Evolutionary conservation across 1,284 basidiomycete genomes (phyloP), one percentile per base, ranked within the genome.

Genomic region (Ustilago loliicola): DNA sequence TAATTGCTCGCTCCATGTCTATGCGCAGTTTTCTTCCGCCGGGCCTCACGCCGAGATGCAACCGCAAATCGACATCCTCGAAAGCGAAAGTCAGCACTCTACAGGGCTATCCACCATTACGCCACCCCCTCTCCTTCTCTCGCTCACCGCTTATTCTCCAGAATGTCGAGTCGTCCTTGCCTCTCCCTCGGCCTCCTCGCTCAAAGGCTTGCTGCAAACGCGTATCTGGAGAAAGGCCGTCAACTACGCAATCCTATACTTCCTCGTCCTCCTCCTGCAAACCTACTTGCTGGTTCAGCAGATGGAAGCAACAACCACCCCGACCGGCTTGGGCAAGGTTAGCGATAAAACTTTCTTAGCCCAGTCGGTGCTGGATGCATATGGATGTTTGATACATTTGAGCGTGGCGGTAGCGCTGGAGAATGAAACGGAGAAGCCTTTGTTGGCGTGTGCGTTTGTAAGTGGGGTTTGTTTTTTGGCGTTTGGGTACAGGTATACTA

Each of bases 1-100:
- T 60, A 78, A 81, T 30, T 87, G 86, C 62, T 78, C 83, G 27
- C 84, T 87, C 23, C 68, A 82, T 50, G 60, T 87, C 54, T 87
- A 84, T 52, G 86, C 75, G 1, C 74, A 83, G 8, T 68, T 87
- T 8, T 23, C 53, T 15, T 80, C 84, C 2, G 71, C 86, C 1
- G 83, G 85, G 0, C 21, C 59, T 1, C 15, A 51, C 2, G 23
- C 36, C 6, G 63, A 62, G 40, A 32, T 80, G 0, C 70, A 76
- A 5, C 34, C 62, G 1, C 61, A 70, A 9, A 73, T 86, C 51
- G 34, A 66, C n/a, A 79, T 82, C n/a, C 82, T 79, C 54, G 86
- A 87, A 63, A 21, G 60, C 9, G 80, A 85, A 21, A 63, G 80
- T 19, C 64, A 65, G 25, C 61, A 73, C 8, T 81, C 86, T 0